These are phyloP conservation scores for Pseudocercospora fijiensis DNA, from an alignment of 2,329 filamentous ascomycete species.

Conservation along the genomic window DNA sequence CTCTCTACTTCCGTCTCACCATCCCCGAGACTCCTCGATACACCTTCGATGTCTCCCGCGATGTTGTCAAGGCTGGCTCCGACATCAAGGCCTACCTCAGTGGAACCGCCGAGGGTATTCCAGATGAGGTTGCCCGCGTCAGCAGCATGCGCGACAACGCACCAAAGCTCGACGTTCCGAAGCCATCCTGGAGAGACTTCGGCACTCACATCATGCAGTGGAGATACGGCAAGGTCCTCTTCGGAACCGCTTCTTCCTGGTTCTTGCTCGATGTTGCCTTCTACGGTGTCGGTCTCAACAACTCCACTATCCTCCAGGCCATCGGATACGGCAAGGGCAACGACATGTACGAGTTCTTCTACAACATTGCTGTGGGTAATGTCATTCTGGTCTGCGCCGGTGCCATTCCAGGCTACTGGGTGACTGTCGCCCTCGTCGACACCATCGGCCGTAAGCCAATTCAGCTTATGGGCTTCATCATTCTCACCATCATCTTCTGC, in stretches of 20 bases:
- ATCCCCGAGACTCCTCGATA: constrained; percentile 87
- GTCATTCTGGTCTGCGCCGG: constrained; percentile 75
- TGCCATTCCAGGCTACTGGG: constrained; percentile 79
- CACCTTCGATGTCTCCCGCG: constrained; percentile 76
- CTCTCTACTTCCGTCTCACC: constrained; percentile 81
- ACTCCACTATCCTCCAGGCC: constrained; percentile 66
- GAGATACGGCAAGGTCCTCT: constrained; percentile 69
- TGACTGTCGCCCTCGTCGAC: constrained; percentile 72
- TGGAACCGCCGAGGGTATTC: constrained; percentile 61
- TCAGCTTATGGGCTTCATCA: constrained; percentile 58
- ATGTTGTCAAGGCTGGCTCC: constrained; percentile 69
- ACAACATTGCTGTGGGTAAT: constrained; percentile 75
- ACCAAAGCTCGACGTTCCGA: constrained; percentile 60
- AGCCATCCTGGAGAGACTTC: constrained; percentile 73
- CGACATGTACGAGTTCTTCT: constrained; percentile 67
- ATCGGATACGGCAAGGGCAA: constrained; percentile 68
- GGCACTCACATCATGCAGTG: constrained; percentile 65
- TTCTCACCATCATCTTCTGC: constrained; percentile 51
- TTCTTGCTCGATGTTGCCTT: constrained; percentile 69
- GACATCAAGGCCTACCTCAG: constrained; percentile 74
- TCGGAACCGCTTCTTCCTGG: constrained; percentile 83
- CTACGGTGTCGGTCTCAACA: constrained; percentile 67
- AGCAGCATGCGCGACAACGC: constrained; percentile 56
- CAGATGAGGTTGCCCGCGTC: constrained; percentile 67
- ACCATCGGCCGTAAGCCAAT: constrained; percentile 75